phyloP scores from a whole-genome alignment of 345 rosid genomes.

The Angophora floribunda region DNA sequence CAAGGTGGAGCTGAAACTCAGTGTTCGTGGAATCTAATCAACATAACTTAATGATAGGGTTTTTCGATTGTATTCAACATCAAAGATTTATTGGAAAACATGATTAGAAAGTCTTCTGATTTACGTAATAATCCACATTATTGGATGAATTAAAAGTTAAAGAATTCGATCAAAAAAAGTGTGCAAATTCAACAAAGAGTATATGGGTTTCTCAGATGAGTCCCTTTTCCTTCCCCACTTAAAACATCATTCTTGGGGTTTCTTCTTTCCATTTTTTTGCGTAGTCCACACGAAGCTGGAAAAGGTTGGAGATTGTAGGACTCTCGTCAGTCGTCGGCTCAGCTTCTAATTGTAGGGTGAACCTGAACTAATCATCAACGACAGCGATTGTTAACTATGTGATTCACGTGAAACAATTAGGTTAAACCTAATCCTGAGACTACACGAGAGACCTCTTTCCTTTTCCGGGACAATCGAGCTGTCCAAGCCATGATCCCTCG shows the following conservation, averaged over 20 bases:
- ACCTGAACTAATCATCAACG: neutral
- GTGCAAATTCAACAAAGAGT: neutral
- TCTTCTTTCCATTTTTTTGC: neutral
- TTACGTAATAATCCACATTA: neutral
- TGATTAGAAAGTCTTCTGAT: neutral
- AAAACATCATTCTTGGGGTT: neutral
- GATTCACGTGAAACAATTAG: neutral
- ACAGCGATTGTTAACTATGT: neutral
- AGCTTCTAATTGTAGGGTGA: neutral
- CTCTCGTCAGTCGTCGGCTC: neutral
- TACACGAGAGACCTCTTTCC: neutral
- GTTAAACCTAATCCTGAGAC: neutral
- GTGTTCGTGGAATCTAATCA: neutral
- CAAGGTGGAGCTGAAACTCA: neutral
- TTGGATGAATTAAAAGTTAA: neutral
- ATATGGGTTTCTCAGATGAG: neutral
- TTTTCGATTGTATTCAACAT: neutral
- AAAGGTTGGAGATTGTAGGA: neutral
- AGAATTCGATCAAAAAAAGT: neutral
- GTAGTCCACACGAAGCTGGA: neutral
- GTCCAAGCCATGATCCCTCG: neutral
- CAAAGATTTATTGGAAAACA: neutral
- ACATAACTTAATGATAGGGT: neutral
- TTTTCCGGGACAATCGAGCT: neutral
- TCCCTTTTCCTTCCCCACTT: neutral